These are phyloP conservation scores for Dalbergia oliveri DNA, from an alignment of 306 rosid species.

Conservation along the genomic window DNA sequence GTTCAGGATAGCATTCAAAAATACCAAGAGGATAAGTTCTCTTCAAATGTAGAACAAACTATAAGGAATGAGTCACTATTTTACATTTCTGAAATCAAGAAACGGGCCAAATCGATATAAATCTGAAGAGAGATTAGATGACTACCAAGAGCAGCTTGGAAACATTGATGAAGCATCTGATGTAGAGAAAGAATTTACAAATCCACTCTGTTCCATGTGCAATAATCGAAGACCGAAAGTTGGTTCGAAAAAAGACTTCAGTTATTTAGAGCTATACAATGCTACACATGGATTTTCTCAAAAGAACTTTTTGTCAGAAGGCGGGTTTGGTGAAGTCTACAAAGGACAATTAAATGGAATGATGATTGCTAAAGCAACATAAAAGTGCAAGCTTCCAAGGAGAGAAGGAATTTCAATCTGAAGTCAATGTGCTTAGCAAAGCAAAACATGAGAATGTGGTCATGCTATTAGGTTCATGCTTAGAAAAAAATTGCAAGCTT, in stretches of 20 bases:
- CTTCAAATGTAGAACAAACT: constrained; percentile 35
- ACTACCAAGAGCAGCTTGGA: constrained; percentile 16
- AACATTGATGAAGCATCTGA: constrained; percentile 33
- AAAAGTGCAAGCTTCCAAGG: constrained; percentile 78
- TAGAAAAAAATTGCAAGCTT: constrained; percentile 72
- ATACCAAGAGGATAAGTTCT: constrained; percentile 32
- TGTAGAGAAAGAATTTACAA: constrained; percentile 49
- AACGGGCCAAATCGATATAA: constrained; percentile 29
- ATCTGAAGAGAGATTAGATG: constrained; percentile 13
- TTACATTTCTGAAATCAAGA: constrained; percentile 27
- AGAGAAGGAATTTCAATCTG: constrained; percentile 81
- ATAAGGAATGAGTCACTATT: too few relatives aligned
- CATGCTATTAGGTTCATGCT: constrained; percentile 81
- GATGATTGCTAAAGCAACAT: constrained; percentile 77
- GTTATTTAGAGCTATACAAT: constrained; percentile 58
- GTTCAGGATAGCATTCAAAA: neutral
- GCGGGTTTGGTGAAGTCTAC: constrained; percentile 85
- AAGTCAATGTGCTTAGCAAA: constrained; percentile 76
- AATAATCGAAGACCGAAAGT: constrained; percentile 63
- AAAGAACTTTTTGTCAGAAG: constrained; percentile 77
- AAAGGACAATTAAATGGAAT: constrained; percentile 66
- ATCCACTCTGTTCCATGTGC: constrained; percentile 67
- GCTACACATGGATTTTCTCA: constrained; percentile 72
- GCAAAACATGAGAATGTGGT: constrained; percentile 90
- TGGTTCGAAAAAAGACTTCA: constrained; percentile 70